phyloP scores from a whole-genome alignment of 1,284 basidiomycete species.

The Heterobasidion parviporum region DNA sequence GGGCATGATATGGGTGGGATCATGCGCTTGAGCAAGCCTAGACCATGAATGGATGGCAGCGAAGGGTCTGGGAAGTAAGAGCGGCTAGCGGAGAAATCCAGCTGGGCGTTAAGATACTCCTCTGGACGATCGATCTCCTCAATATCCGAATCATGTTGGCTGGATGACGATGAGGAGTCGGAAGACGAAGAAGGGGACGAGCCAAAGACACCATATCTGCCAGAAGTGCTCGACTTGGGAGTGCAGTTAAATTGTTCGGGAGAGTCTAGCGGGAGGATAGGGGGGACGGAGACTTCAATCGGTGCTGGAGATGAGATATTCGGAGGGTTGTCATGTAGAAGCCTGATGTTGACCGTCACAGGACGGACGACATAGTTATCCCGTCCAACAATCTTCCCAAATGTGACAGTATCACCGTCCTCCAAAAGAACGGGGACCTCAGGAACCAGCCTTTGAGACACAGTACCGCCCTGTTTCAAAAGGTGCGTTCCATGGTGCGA shows the following conservation, averaged over 20 bases:
- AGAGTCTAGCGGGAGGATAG: background rate
- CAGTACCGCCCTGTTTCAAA: constrained; percentile 34
- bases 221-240: constrained; percentile 18
- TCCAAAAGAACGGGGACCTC: constrained; percentile 40
- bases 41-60: background rate
- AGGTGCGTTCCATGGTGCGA: constrained; percentile 62
- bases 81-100: background rate
- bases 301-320: background rate
- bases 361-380: constrained; percentile 50
- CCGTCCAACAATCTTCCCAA: constrained; percentile 63
- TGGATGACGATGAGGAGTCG: constrained; percentile 26
- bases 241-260: constrained; percentile 4
- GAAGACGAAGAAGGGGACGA: constrained; percentile 11
- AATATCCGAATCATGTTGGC: constrained; percentile 44
- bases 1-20: background rate
- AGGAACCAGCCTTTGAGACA: constrained; percentile 34
- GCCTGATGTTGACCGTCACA: constrained; percentile 47
- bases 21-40: background rate
- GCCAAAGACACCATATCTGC: constrained; percentile 47
- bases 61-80: background rate
- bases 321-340: constrained; percentile 29
- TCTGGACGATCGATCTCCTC: constrained; percentile 34
- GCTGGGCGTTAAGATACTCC: constrained; percentile 14
- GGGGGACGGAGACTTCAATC: background rate
- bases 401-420: constrained; percentile 61